These are phyloP conservation scores for Mariannaea sp. DNA, from an alignment of 2,329 filamentous ascomycete species.

Conservation along the genomic window DNA sequence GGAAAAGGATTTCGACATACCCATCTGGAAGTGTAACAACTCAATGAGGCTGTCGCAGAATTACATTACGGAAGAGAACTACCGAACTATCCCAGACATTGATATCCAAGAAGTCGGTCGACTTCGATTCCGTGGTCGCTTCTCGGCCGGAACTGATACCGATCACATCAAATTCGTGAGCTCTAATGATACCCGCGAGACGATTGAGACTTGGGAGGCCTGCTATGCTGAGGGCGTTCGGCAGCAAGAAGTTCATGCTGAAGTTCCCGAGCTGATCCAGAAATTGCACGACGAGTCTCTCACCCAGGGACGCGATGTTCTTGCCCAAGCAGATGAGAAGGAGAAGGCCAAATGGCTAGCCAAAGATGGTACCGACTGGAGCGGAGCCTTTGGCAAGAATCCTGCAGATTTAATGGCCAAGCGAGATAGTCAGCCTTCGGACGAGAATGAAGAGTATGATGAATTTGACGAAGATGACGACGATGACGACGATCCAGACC, in stretches of 20 bases:
- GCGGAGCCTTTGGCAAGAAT: conserved; percentile 80
- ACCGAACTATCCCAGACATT: conserved; percentile 70
- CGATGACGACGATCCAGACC: conserved; percentile 50
- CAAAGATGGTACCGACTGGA: conserved; percentile 84
- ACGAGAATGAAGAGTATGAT: conserved; percentile 47
- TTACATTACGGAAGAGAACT: conserved; percentile 84
- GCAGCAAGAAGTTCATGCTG: conserved; percentile 68
- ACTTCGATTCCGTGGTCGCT: conserved; percentile 77
- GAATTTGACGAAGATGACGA: conserved; percentile 44
- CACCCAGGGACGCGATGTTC: conserved; percentile 77
- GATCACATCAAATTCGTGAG: conserved; percentile 82
- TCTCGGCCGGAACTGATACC: conserved; percentile 89
- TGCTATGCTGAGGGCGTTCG: conserved; percentile 88
- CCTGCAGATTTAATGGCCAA: conserved; percentile 57
- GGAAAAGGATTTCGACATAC: conserved; percentile 78
- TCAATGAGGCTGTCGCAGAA: conserved; percentile 82
- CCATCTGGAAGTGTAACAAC: conserved; percentile 84
- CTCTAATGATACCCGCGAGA: conserved; percentile 89
- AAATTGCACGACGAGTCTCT: conserved; percentile 82
- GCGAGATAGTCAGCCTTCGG: conserved; percentile 29
- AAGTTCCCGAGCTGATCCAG: conserved; percentile 74
- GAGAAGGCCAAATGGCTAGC: conserved; percentile 79
- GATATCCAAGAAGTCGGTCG: conserved; percentile 81
- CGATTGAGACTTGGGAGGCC: conserved; percentile 92
- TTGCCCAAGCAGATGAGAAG: conserved; percentile 72